Evolutionary conservation across 306 rosid species (phyloP).

Genomic region (Clitoria ternatea): DNA sequence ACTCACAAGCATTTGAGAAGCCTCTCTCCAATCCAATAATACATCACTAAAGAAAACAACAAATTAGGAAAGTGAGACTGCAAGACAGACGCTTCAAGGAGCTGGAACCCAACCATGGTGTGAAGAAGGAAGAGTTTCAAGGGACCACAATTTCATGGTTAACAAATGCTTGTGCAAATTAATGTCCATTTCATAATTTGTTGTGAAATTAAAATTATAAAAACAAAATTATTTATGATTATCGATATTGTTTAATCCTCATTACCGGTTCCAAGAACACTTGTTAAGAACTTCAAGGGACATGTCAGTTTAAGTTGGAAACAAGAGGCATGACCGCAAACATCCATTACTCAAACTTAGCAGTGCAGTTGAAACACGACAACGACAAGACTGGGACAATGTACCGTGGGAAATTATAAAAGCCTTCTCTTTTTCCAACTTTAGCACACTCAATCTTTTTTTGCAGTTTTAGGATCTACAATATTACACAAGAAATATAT

Average conservation of each 20-base stretch:
- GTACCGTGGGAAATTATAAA: neutral
- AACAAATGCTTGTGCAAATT: neutral
- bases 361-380: neutral
- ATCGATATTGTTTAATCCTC: too few relatives aligned
- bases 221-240: too few relatives aligned
- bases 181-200: too few relatives aligned
- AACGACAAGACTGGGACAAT: neutral
- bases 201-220: too few relatives aligned
- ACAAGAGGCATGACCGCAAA: neutral
- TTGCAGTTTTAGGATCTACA: neutral
- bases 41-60: neutral
- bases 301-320: neutral
- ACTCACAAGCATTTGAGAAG: neutral
- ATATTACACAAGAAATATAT: neutral
- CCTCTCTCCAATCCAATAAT: neutral
- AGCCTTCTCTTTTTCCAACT: neutral
- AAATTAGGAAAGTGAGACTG: neutral
- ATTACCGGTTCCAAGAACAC: neutral
- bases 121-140: neutral
- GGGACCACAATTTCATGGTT: neutral
- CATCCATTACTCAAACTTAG: neutral
- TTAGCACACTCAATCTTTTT: neutral
- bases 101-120: neutral
- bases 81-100: neutral
- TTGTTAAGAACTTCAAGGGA: neutral